Base-by-base conservation (phyloP, 257 asterid species). In the Fraxinus anomala region DNA sequence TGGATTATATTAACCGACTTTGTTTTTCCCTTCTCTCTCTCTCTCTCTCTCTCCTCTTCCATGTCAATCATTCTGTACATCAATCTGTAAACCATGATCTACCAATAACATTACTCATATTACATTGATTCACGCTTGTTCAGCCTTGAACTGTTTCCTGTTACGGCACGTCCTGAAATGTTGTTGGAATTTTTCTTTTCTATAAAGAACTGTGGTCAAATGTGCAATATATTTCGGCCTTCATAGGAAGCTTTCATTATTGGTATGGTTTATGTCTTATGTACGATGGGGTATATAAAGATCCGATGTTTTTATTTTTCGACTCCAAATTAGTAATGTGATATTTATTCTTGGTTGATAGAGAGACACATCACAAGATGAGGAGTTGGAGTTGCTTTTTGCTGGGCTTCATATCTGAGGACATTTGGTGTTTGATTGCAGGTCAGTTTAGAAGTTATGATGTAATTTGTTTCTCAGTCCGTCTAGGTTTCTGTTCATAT, bases 321-420 rank as follows among this genome's bases (percentile, higher is more conserved):
- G n/a, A 11, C 30, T 26, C 19, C 69, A 63, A 75, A 21, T 34
- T 24, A 42, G 14, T 21, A 16, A 68, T 33, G 51, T 42, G 26
- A 47, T 65, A 23, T 72, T 73, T 67, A 67, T 68, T 82, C 73
- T 75, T 69, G 75, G 70, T 77, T 10, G 74, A 85, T 93, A 91
- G 99, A 87, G 97, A 82, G 89, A 92, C 56, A 78, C 86, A 2
- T 80, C 94, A 42, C 96, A 88, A 80, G 97, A 92, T 16, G 88
- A 92, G 84, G 99, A 91, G 84, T 78, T 92, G 88, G 97, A 91
- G 83, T 83, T 87, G 87, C 94, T 94, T 54, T 91, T 94, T 82
- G 80, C 99, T 26, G 94, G 96, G 82, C 97, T 94, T 59, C 90
- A 79, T 59, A 66, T 91, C 79, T 92, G 90, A 87, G 79, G 85